These are phyloP conservation scores for Straminergon stramineum DNA, from an alignment of 225 moss, liverwort and hornwort species.

Conservation along the genomic window DNA sequence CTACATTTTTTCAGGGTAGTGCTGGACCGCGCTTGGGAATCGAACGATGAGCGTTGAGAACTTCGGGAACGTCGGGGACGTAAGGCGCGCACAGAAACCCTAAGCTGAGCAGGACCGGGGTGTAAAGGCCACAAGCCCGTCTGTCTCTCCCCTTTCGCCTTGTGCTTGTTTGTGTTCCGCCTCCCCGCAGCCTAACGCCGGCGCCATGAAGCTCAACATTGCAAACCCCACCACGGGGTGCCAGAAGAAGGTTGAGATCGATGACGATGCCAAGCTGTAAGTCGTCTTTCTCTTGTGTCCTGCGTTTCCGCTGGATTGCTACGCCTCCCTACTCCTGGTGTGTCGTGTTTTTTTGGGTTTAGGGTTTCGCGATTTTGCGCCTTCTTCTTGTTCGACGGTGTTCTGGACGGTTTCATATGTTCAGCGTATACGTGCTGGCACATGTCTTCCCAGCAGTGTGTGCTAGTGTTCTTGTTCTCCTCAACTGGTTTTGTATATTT, in stretches of 20 bases:
- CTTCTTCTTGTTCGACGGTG: not conserved
- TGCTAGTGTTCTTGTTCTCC: not conserved
- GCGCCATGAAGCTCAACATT: conserved; percentile 62
- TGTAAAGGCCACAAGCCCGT: not conserved
- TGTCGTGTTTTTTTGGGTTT: not conserved
- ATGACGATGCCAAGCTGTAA: conserved; percentile 87
- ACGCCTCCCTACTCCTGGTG: not conserved
- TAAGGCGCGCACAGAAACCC: not conserved
- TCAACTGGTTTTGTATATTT: not conserved
- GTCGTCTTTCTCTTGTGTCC: not conserved
- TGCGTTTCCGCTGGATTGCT: not conserved
- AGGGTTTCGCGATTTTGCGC: not conserved
- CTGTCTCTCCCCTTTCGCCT: not conserved
- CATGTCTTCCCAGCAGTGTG: not conserved
- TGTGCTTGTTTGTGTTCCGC: not conserved
- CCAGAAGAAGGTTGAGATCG: conserved; percentile 92
- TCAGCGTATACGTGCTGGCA: too few relatives aligned
- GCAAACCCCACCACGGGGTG: conserved; percentile 94
- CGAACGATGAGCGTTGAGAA: not conserved
- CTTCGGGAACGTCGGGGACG: not conserved
- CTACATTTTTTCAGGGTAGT: too few relatives aligned
- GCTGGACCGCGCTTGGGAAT: too few relatives aligned
- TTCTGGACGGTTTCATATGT: not conserved
- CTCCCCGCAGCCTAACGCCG: not conserved
- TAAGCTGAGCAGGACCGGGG: not conserved